Evolutionary conservation across 805 yeast species (phyloP), one percentile per base, ranked within the genome.

Genomic region (Saturnispora mendoncae): DNA sequence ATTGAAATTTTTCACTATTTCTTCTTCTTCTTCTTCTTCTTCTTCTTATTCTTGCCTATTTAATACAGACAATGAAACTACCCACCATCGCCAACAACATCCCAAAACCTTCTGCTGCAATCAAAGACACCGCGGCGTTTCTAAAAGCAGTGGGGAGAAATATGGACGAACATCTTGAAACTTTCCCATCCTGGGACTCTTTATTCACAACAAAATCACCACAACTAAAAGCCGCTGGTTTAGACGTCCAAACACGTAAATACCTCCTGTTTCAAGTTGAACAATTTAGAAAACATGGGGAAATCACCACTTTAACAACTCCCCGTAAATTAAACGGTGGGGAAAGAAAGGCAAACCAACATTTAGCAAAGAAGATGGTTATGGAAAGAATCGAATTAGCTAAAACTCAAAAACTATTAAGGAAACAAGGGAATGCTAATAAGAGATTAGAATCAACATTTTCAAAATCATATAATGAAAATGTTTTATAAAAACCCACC

Each of bases 121-220:
- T 77, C 9, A 80, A 88, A 10, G 92, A 84, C 56, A 85, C 83
- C 31, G 65, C 71, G 44, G 66, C 87, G 0, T 90, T 90, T 54
- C 69, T 90, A 41, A 63, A 58, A n/a, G 73, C 71, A 51, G 86
- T 90, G 43, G 97, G 97, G 2, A 77, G 95, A 48, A 72, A 76
- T 45, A 66, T 78, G 48, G 51, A 64, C 19, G 95, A 87, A 56
- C 78, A 79, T 51, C 64, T 67, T 4, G 94, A 80, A 33, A 55
- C 68, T 8, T 80, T 86, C 48, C 92, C 78, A 49, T 71, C 82
- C 50, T 82, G 88, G 88, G 69, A 75, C 9, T 69, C 74, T 49
- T 71, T 90, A 44, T 79, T 85, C 64, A 59, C 58, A 23, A 68
- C 78, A 46, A 55, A 69, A 18, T 70, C 85, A 3, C 52, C 58